These are phyloP conservation scores for Silene conica DNA, from an alignment of 148 eudicot species.

Conservation along the genomic window DNA sequence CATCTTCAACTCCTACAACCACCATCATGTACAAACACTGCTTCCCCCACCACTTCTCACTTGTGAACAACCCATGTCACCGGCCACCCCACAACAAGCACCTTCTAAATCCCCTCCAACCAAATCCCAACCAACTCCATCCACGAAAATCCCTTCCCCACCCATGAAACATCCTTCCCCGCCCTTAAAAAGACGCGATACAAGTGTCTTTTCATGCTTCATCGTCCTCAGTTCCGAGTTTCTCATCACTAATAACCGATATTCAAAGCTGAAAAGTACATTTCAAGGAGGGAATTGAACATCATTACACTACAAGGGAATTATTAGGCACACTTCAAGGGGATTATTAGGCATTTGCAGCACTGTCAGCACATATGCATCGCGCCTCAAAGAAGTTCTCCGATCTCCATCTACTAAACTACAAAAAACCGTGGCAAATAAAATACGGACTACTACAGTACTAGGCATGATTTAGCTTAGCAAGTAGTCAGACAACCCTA, in stretches of 20 bases:
- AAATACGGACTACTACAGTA: neutral
- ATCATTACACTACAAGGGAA: slow-evolving; percentile 9
- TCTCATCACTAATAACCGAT: neutral
- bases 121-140: too few species aligned
- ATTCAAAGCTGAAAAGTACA: too few species aligned
- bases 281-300: neutral
- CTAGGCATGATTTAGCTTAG: neutral
- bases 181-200: too few species aligned
- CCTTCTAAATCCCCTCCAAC: too few species aligned
- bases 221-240: too few species aligned
- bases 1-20: too few species aligned
- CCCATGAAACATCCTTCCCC: too few species aligned
- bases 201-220: neutral
- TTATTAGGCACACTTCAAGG: slow-evolving; percentile 5
- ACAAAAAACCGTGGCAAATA: neutral
- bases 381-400: neutral
- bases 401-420: slow-evolving; percentile 17
- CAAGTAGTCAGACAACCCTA: neutral
- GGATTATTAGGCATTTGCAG: slow-evolving; percentile 11
- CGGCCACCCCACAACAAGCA: too few species aligned
- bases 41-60: too few species aligned
- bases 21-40: too few species aligned
- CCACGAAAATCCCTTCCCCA: too few species aligned
- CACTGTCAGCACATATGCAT: neutral
- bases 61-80: too few species aligned